Conservation (phyloP, 2,329 filamentous ascomycete species). For the Ceratocystis lukuohia region DNA sequence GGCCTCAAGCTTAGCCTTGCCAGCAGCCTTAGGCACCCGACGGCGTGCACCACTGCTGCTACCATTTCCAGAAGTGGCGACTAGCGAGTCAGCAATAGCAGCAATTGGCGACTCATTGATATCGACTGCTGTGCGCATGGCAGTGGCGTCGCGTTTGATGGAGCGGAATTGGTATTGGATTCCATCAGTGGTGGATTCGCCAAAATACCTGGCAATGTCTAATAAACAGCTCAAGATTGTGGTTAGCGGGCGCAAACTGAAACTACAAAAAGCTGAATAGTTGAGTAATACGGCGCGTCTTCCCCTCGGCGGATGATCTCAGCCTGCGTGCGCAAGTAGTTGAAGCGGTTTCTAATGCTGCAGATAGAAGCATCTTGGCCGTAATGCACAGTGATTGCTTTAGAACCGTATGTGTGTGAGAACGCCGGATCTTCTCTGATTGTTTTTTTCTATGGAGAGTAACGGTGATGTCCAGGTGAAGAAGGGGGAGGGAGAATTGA, state of each 20-base stretch:
- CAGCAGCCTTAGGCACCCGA: slow-evolving; percentile 11
- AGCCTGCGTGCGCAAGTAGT: slow-evolving; percentile 33
- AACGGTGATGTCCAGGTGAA: background rate
- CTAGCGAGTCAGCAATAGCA: slow-evolving; percentile 25
- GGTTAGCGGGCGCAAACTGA: background rate
- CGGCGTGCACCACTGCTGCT: slow-evolving; percentile 6
- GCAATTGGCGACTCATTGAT: slow-evolving; percentile 34
- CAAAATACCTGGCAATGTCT: slow-evolving; percentile 49
- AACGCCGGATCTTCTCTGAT: background rate
- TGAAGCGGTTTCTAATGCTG: slow-evolving; percentile 40
- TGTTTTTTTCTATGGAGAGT: background rate
- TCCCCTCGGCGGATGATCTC: slow-evolving; percentile 26
- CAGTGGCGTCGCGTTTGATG: slow-evolving; percentile 41
- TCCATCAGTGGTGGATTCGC: slow-evolving; percentile 43
- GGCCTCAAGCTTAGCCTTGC: slow-evolving; percentile 16
- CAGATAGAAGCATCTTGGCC: slow-evolving; percentile 37
- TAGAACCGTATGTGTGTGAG: slow-evolving; percentile 8
- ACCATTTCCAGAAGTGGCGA: slow-evolving; percentile 19
- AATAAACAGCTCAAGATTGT: background rate
- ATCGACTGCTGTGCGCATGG: slow-evolving; percentile 33
- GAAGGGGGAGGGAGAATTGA: background rate
- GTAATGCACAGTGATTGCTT: slow-evolving; percentile 37
- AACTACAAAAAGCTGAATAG: background rate
- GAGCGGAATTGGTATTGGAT: slow-evolving; percentile 48
- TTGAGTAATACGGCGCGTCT: background rate